A percentile compares a stretch with the other conserved stretches of the same genome.
These are phyloP conservation scores for Xylaria telfairii DNA, from an alignment of 495 filamentous ascomycete species.

Conservation along the genomic window DNA sequence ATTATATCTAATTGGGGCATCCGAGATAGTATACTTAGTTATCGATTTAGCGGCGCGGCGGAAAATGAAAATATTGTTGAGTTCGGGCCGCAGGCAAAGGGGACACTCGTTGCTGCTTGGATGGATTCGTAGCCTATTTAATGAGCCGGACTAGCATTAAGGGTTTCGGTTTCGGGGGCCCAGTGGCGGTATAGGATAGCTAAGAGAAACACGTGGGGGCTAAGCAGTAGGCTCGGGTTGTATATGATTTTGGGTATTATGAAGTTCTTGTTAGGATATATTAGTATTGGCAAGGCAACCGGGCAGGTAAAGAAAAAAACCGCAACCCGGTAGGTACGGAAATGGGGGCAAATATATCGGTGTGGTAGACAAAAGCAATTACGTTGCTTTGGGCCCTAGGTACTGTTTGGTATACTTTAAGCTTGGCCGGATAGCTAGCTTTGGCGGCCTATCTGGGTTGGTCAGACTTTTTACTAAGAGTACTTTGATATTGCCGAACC, in stretches of 20 bases:
- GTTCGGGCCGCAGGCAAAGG: background rate
- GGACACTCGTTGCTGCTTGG: background rate
- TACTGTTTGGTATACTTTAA: background rate
- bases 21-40: background rate
- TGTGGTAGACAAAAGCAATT: background rate
- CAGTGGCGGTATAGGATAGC: background rate
- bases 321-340: too few species aligned
- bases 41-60: background rate
- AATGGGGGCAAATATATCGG: too few species aligned
- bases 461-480: background rate
- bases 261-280: background rate
- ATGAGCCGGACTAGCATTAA: background rate
- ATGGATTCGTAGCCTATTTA: background rate
- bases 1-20: background rate
- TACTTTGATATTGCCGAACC: background rate
- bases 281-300: background rate
- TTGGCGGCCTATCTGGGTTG: background rate
- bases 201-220: background rate
- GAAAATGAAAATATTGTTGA: background rate
- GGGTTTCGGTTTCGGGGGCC: background rate
- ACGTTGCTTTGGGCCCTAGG: background rate
- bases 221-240: background rate
- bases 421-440: background rate
- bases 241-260: background rate
- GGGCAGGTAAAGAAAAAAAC: background rate